Evolutionary conservation across 345 rosid genomes (phyloP).

Genomic region (Gossypium mustelinum): DNA sequence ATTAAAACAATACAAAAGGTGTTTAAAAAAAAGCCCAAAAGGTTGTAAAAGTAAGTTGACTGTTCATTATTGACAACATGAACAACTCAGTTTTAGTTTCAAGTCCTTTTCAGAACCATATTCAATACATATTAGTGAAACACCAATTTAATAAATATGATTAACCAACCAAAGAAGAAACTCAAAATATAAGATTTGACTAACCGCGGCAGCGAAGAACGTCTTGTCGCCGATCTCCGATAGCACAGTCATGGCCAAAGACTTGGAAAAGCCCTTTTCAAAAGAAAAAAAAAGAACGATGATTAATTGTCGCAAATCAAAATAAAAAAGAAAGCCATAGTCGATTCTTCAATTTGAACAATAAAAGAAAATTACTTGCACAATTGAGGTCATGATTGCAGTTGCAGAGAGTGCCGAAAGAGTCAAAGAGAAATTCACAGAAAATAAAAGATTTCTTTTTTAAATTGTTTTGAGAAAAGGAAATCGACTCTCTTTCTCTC

Average conservation of each 20-base stretch:
- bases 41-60: neutral
- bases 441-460: too few species aligned
- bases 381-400: constrained; percentile 51
- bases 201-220: constrained; percentile 95
- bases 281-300: constrained; percentile 3
- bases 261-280: constrained; percentile 82
- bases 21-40: neutral
- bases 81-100: neutral
- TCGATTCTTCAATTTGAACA: neutral
- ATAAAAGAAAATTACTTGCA: constrained; percentile 40
- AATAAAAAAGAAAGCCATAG: neutral
- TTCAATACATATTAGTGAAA: neutral
- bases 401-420: neutral
- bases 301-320: neutral
- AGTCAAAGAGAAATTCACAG: neutral
- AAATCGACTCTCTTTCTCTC: neutral
- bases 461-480: neutral
- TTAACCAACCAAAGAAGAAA: neutral
- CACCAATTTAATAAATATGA: neutral
- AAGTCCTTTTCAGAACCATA: neutral
- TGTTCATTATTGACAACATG: neutral
- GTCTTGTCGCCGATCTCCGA: constrained; percentile 99
- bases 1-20: neutral
- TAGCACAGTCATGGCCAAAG: constrained; percentile 88
- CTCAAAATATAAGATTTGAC: constrained; percentile 19